phyloP scores from a whole-genome alignment of 306 rosid genomes.

The Lupinus albus region DNA sequence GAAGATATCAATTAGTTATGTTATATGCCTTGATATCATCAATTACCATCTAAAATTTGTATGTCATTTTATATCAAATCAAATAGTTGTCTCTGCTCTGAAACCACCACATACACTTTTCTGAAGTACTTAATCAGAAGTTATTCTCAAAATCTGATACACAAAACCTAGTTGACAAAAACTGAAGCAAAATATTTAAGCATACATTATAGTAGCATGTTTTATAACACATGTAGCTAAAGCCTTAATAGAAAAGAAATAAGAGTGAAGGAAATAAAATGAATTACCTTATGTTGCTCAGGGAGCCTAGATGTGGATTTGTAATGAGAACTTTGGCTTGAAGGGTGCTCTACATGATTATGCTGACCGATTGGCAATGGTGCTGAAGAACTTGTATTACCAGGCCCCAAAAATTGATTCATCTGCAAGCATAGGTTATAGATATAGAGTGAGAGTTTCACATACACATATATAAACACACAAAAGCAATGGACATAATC shows the following conservation, averaged over 20 bases:
- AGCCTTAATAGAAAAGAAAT: neutral
- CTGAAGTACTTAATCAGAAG: neutral
- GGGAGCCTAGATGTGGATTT: constrained; percentile 31
- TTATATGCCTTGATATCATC: constrained; percentile 13
- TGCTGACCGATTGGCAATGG: constrained; percentile 39
- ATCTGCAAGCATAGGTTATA: constrained; percentile 40
- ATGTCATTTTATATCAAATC: neutral
- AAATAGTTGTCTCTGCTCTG: neutral
- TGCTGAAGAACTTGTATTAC: constrained; percentile 30
- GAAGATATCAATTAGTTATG: constrained; percentile 2
- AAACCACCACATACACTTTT: neutral
- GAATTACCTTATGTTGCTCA: constrained; percentile 47
- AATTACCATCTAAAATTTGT: neutral
- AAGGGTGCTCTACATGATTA: constrained; percentile 71
- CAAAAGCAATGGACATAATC: neutral
- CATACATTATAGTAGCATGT: neutral
- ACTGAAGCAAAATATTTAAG: neutral
- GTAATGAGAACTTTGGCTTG: constrained; percentile 62
- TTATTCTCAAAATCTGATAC: constrained; percentile 2
- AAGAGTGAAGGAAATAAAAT: neutral
- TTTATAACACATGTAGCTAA: neutral
- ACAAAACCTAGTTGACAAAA: neutral
- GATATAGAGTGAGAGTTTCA: neutral
- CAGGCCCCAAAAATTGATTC: constrained; percentile 46
- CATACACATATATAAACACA: neutral